Conservation (phyloP, 2,329 filamentous ascomycete genomes). For the Phyllosticta citriasiana region DNA sequence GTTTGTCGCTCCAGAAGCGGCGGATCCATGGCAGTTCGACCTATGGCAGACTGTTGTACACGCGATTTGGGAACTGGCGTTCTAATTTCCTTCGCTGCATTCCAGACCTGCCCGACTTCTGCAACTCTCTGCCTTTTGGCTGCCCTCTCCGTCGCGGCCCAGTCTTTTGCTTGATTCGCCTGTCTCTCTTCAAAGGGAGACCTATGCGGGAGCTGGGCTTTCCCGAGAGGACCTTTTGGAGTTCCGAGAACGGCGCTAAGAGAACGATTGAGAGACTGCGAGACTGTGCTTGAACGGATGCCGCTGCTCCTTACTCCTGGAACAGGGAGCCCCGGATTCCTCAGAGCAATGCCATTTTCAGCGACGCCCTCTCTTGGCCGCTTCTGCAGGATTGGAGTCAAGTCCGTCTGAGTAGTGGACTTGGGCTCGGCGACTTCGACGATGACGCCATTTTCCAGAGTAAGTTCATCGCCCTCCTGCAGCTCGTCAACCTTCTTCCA, state of each 20-base stretch:
- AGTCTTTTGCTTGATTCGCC: constrained; percentile 19
- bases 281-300: constrained; percentile 12
- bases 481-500: constrained; percentile 62
- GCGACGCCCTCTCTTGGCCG: constrained; percentile 35
- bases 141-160: constrained; percentile 22
- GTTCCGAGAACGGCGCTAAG: constrained; percentile 56
- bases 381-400: constrained; percentile 66
- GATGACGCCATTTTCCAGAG: constrained; percentile 65
- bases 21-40: neutral
- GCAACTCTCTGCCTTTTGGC: constrained; percentile 30
- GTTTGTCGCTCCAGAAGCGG: neutral
- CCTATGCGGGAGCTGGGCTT: constrained; percentile 45
- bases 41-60: neutral
- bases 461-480: constrained; percentile 71
- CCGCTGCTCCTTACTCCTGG: constrained; percentile 1
- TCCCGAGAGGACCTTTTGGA: constrained; percentile 53
- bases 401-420: constrained; percentile 65
- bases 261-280: constrained; percentile 46
- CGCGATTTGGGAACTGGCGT: constrained; percentile 2
- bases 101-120: constrained; percentile 13
- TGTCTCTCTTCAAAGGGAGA: constrained; percentile 55
- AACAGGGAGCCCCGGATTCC: constrained; percentile 13
- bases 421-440: constrained; percentile 71
- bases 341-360: constrained; percentile 5
- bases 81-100: constrained; percentile 13